phyloP scores from a whole-genome alignment of 2,329 filamentous ascomycete genomes.

The Sclerotinia trifoliorum region DNA sequence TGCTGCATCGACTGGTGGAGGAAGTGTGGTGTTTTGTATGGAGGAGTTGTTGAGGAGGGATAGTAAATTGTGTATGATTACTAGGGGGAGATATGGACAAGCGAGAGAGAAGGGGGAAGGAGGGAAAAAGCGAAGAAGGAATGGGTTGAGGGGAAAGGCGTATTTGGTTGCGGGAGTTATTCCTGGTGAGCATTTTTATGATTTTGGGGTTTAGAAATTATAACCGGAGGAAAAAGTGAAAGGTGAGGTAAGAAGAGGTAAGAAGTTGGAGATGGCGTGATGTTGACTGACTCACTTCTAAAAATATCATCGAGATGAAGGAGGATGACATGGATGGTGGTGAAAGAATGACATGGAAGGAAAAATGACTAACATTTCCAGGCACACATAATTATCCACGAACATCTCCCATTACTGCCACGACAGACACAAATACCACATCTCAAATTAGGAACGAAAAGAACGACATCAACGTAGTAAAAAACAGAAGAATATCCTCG shows the following conservation, averaged over 20 bases:
- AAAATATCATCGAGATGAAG: not conserved
- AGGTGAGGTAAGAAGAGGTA: not conserved
- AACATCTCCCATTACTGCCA: not conserved
- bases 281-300: not conserved
- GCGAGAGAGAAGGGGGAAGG: not conserved
- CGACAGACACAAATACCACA: not conserved
- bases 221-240: too few species aligned
- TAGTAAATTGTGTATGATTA: not conserved
- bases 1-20: too few species aligned
- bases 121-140: not conserved
- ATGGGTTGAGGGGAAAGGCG: not conserved
- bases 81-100: not conserved
- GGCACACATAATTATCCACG: not conserved
- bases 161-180: constrained; percentile 16
- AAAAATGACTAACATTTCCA: not conserved
- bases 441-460: not conserved
- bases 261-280: not conserved
- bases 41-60: constrained; percentile 1
- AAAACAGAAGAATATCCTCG: not conserved
- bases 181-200: constrained; percentile 5
- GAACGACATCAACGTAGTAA: too few species aligned
- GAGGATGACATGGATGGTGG: too few species aligned
- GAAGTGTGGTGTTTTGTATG: constrained; percentile 2
- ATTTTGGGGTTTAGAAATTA: not conserved
- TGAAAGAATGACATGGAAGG: not conserved